Conservation (phyloP, 1,139 yeast genomes). For the Suhomyces maxii region DNA sequence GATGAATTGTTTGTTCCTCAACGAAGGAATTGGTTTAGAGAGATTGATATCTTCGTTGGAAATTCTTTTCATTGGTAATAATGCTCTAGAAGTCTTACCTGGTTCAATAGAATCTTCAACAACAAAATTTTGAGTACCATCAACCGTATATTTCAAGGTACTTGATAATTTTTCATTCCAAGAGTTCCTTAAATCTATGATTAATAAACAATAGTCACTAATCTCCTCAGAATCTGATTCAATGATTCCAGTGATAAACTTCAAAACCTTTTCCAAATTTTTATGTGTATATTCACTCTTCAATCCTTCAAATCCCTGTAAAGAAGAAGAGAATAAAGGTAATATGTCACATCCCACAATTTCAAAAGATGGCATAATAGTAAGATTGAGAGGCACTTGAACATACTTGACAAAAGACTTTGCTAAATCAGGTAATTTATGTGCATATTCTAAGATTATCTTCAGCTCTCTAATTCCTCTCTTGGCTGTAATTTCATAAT, state of each 20-base stretch:
- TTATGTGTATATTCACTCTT: conserved; percentile 19
- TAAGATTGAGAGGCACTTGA: conserved; percentile 62
- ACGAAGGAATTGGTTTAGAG: conserved; percentile 65
- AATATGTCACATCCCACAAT: conserved; percentile 72
- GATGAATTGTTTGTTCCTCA: conserved; percentile 71
- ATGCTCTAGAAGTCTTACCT: conserved; percentile 56
- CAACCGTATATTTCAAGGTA: conserved; percentile 19
- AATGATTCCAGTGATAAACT: conserved; percentile 20
- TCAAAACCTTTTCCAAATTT: conserved; percentile 21
- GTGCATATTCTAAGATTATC: conserved; percentile 68
- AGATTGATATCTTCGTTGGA: conserved; percentile 45
- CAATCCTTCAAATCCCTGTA: conserved; percentile 22
- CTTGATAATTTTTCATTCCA: conserved; percentile 52
- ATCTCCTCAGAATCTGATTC: conserved; percentile 25
- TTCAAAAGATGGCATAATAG: conserved; percentile 72
- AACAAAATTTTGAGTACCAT: conserved; percentile 17
- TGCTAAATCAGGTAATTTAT: conserved; percentile 27
- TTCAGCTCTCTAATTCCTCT: conserved; percentile 70
- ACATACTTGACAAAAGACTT: conserved; percentile 53
- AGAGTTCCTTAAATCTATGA: conserved; percentile 69
- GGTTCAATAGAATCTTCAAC: conserved; percentile 40
- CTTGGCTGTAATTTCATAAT: conserved; percentile 68
- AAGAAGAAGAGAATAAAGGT: conserved; percentile 42
- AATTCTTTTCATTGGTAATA: conserved; percentile 68
- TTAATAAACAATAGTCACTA: conserved; percentile 58